These are phyloP conservation scores for Exophiala spinifera DNA, from an alignment of 2,329 filamentous ascomycete genomes.

Conservation along the genomic window DNA sequence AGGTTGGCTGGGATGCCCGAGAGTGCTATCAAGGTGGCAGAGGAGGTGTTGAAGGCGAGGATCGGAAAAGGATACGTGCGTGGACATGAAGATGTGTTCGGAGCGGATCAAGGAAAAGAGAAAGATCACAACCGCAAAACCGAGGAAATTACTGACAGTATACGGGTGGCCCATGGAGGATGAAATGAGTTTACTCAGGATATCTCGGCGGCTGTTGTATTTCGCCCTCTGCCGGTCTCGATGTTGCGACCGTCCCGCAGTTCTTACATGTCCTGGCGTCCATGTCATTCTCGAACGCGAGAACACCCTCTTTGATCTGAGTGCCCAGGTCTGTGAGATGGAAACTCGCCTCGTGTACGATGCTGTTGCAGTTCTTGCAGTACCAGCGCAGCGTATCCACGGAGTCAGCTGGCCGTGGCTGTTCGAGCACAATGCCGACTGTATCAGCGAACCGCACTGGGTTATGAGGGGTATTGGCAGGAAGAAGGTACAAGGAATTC, in stretches of 20 bases:
- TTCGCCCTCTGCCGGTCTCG: conserved; percentile 40
- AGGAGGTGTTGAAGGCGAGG: conserved; percentile 17
- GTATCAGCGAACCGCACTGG: conserved; percentile 90
- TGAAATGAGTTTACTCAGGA: conserved; percentile 19
- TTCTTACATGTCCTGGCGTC: conserved; percentile 69
- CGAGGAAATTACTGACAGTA: too few species aligned
- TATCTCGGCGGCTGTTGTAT: conserved; percentile 42
- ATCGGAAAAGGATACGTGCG: conserved; percentile 1
- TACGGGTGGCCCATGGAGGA: too few species aligned
- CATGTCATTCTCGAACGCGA: conserved; percentile 70
- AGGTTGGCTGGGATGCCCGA: conserved; percentile 77
- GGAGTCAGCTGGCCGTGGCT: conserved; percentile 66
- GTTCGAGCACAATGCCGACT: conserved; percentile 90
- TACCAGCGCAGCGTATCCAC: conserved; percentile 89
- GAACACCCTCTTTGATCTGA: conserved; percentile 89
- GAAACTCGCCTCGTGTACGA: conserved; percentile 84
- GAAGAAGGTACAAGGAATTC: conserved; percentile 90
- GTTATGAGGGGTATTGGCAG: conserved; percentile 93
- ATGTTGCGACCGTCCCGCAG: conserved; percentile 73
- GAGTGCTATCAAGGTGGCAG: conserved; percentile 66
- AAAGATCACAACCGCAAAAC: too few species aligned
- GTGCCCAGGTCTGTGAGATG: conserved; percentile 86
- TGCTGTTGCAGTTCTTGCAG: conserved; percentile 65
- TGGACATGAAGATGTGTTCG: background rate
- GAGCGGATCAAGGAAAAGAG: background rate